These are phyloP conservation scores for Scolecobasidium constrictum DNA, from an alignment of 2,329 filamentous ascomycete species.

Conservation along the genomic window DNA sequence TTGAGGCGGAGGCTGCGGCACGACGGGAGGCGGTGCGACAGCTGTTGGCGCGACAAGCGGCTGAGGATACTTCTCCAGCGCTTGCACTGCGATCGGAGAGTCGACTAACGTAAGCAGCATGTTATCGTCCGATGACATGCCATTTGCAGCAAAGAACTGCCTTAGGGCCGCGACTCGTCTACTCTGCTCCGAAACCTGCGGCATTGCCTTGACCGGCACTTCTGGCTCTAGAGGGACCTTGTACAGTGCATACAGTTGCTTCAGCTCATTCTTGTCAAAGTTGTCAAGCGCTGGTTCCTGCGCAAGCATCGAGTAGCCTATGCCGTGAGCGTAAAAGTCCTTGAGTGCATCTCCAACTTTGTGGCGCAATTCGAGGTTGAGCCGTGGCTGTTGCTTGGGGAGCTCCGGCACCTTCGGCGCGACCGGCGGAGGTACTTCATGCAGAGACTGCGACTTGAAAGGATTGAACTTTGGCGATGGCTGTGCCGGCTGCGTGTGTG, in stretches of 20 bases:
- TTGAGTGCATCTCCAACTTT: constrained; percentile 1
- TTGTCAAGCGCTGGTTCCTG: constrained; percentile 2
- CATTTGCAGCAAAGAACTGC: background rate
- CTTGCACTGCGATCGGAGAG: too few species aligned
- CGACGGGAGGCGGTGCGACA: background rate
- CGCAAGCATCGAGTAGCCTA: constrained; percentile 1
- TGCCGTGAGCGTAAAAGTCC: constrained; percentile 2
- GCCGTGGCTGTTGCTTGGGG: background rate
- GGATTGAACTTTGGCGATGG: background rate
- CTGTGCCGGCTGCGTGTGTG: background rate
- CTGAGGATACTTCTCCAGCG: too few species aligned
- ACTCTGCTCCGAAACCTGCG: too few species aligned
- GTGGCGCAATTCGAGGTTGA: background rate
- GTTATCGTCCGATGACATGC: too few species aligned
- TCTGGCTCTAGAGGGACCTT: constrained; percentile 1
- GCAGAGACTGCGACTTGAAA: constrained; percentile 3
- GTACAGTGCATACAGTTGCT: constrained; percentile 1
- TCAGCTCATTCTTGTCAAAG: constrained; percentile 3
- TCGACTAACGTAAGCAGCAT: too few species aligned
- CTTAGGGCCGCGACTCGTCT: too few species aligned
- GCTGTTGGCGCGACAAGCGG: background rate
- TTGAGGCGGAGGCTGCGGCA: background rate
- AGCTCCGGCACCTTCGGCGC: background rate
- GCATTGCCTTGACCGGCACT: too few species aligned
- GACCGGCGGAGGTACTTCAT: background rate